These are phyloP conservation scores for Bondarzewia mesenterica DNA, from an alignment of 1,284 basidiomycete genomes.

Conservation along the genomic window DNA sequence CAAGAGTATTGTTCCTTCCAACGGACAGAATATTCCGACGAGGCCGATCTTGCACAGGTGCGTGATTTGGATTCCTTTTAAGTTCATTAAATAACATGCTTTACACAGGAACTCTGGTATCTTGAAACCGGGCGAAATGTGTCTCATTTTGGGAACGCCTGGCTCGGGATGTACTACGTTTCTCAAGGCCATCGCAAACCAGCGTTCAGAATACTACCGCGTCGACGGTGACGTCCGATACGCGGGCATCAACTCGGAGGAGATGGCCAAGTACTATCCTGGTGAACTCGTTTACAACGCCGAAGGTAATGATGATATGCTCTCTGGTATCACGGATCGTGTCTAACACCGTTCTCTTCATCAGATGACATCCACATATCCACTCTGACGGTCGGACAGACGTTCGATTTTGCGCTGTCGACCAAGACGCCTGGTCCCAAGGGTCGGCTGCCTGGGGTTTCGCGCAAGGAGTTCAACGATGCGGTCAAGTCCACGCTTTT, in stretches of 20 bases:
- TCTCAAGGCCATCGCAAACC: conserved; percentile 70
- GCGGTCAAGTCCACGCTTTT: conserved; percentile 57
- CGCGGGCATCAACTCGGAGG: conserved; percentile 61
- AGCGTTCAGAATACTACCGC: conserved; percentile 51
- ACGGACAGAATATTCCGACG: not conserved
- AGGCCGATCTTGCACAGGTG: not conserved
- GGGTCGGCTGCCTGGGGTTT: conserved; percentile 62
- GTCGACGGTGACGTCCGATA: conserved; percentile 69
- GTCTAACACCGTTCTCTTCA: not conserved
- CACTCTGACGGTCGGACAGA: conserved; percentile 70
- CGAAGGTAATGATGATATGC: conserved; percentile 39
- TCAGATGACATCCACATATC: conserved; percentile 76
- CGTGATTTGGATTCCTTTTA: not conserved
- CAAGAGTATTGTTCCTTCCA: not conserved
- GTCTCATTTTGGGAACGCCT: conserved; percentile 72
- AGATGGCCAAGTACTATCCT: conserved; percentile 63
- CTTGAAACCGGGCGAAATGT: conserved; percentile 33
- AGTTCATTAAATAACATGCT: not conserved
- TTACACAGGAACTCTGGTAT: not conserved
- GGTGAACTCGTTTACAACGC: conserved; percentile 86
- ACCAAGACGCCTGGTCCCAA: conserved; percentile 67
- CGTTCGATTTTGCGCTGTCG: conserved; percentile 59
- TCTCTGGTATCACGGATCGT: not conserved
- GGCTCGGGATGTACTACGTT: conserved; percentile 78
- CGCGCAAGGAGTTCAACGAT: conserved; percentile 50